Percentiles rank a stretch among this genome's conserved stretches.
Conservation (phyloP, 768 basidiomycete genomes). For the Mycena vitilis region DNA sequence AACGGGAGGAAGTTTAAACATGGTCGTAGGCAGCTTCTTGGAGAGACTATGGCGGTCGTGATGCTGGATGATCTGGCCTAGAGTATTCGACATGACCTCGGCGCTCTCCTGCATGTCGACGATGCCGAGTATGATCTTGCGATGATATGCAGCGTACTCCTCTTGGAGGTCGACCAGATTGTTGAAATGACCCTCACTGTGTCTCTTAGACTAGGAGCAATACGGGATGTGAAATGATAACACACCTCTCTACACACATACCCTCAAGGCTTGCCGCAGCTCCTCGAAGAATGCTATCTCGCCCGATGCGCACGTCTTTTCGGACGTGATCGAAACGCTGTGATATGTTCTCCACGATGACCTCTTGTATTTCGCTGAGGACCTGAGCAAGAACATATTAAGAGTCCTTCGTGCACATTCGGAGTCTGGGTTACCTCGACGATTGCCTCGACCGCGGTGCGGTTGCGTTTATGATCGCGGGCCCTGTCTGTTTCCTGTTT, state of each 20-base stretch:
- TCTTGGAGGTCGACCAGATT: slow-evolving; percentile 65
- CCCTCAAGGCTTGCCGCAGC: slow-evolving; percentile 56
- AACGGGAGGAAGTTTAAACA: slow-evolving; percentile 44
- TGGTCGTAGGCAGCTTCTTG: slow-evolving; percentile 60
- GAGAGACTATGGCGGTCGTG: slow-evolving; percentile 62
- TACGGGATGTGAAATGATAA: slow-evolving; percentile 14
- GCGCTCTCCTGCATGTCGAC: slow-evolving; percentile 57
- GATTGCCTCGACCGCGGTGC: slow-evolving; percentile 46
- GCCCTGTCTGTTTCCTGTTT: slow-evolving; percentile 17
- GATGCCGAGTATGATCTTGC: slow-evolving; percentile 51
- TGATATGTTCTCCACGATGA: slow-evolving; percentile 58
- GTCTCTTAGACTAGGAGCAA: background rate
- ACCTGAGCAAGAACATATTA: slow-evolving; percentile 47
- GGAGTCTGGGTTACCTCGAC: slow-evolving; percentile 51
- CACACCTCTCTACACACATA: slow-evolving; percentile 60
- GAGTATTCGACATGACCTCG: slow-evolving; percentile 47
- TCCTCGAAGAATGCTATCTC: slow-evolving; percentile 58
- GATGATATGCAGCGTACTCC: slow-evolving; percentile 59
- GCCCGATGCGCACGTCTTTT: slow-evolving; percentile 56
- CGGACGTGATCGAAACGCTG: slow-evolving; percentile 60
- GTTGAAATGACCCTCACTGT: slow-evolving; percentile 65
- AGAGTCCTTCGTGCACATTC: background rate
- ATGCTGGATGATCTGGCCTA: slow-evolving; percentile 56
- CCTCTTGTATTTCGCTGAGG: slow-evolving; percentile 62
- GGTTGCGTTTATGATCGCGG: slow-evolving; percentile 21